Evolutionary conservation across 139 green algal species (phyloP).

Genomic region (Coelastrella sp.): DNA sequence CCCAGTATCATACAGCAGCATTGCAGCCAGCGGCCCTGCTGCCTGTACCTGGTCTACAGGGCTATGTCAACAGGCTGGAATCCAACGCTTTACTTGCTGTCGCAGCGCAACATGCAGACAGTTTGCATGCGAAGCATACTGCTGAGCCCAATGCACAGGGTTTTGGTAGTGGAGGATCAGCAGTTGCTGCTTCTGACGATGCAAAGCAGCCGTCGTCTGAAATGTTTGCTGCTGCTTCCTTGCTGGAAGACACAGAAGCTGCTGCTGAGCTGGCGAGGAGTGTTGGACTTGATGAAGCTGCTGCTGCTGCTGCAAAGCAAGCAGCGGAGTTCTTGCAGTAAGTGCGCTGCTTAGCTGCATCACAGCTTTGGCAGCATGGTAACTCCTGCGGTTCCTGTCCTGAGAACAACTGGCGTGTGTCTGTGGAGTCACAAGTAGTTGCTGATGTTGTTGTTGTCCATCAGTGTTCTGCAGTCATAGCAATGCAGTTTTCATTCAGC

Average conservation of each 20-base stretch:
- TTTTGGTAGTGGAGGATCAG: too few relatives aligned
- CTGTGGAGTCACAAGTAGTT: too few relatives aligned
- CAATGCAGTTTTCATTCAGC: too few relatives aligned
- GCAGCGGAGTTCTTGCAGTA: background rate
- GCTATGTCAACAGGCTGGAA: background rate
- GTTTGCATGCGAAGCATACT: background rate
- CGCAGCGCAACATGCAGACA: background rate
- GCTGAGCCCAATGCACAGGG: too few relatives aligned
- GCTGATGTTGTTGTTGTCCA: too few relatives aligned
- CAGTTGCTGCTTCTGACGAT: background rate
- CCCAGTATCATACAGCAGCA: too few relatives aligned
- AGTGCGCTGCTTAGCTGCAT: background rate
- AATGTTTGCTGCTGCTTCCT: background rate
- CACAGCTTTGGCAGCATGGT: too few relatives aligned
- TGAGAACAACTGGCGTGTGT: too few relatives aligned
- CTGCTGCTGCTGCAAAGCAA: constrained; percentile 11
- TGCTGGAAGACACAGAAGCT: constrained; percentile 5
- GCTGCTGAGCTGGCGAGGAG: constrained; percentile 7
- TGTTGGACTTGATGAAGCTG: constrained; percentile 26
- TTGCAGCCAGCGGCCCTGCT: too few relatives aligned
- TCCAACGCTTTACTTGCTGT: background rate
- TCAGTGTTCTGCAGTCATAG: too few relatives aligned
- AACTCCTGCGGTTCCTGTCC: too few relatives aligned
- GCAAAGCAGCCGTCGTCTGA: constrained; percentile 8
- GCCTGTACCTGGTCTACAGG: too few relatives aligned